Evolutionary conservation across 768 basidiomycete genomes (phyloP).

Genomic region (Mycena vitilis): DNA sequence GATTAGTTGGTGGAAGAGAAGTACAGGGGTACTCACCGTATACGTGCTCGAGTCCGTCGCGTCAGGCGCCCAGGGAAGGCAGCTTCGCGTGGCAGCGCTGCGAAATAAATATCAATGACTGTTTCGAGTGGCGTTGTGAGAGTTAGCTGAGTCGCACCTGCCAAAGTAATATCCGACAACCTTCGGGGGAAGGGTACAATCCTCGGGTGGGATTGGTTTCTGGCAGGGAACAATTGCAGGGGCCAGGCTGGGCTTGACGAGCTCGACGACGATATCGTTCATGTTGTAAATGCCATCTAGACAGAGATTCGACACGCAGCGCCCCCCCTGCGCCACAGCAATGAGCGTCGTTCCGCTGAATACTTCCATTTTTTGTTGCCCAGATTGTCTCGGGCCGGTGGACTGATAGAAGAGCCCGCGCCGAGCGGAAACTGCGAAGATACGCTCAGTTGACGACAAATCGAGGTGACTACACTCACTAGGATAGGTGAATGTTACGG

Average conservation of each 20-base stretch:
- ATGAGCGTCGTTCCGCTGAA: not conserved
- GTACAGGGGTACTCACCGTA: too few relatives aligned
- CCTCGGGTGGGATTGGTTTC: not conserved
- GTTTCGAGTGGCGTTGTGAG: too few relatives aligned
- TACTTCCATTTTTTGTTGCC: not conserved
- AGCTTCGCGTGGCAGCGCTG: too few relatives aligned
- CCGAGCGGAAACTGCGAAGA: not conserved
- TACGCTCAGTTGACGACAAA: too few relatives aligned
- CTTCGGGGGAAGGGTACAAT: too few relatives aligned
- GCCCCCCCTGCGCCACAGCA: not conserved
- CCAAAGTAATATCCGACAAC: too few relatives aligned
- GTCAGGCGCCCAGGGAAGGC: too few relatives aligned
- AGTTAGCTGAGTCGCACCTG: too few relatives aligned
- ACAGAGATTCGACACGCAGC: not conserved
- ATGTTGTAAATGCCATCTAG: constrained; percentile 2
- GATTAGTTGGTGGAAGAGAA: too few relatives aligned
- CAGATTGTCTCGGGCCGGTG: not conserved
- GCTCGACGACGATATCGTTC: not conserved
- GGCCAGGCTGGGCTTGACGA: not conserved
- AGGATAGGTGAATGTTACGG: not conserved
- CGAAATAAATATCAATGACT: too few relatives aligned
- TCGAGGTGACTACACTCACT: too few relatives aligned
- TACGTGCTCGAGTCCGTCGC: too few relatives aligned
- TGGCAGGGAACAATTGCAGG: not conserved
- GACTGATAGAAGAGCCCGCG: not conserved